Evolutionary conservation across 2,329 filamentous ascomycete species (phyloP), one percentile per base, ranked within the genome.

Genomic region (Penicillium oxalicum): DNA sequence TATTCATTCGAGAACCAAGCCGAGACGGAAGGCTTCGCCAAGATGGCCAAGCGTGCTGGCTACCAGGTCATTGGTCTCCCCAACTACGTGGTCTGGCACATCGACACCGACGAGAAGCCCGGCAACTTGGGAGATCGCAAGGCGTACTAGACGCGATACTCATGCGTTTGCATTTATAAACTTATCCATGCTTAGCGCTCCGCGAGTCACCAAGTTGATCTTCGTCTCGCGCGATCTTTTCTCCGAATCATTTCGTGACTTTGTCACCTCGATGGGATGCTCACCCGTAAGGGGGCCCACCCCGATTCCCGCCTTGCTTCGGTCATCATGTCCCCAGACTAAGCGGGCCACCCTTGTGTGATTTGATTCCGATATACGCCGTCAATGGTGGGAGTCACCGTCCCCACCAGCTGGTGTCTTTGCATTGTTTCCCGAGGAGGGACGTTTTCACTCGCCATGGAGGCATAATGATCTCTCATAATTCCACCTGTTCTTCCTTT

Each of bases 1-100:
- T 98, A 98, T 64, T 81, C 93, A 3, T 98, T 98, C 67, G 93
- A 98, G 69, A 97, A 98, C 71, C 93, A 98, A 74, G 93, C 93
- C 55, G 93, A 98, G 72, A 98, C 93, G 4, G 93, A 98, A 73
- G 93, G 93, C 5, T 98, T 98, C 65, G 93, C 93, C 34, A 95
- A 94, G 70, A 98, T 98, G 93, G 93, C 93, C 51, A 96, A 94
- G 75, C 80, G 90, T 55, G 93, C 93, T 13, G 93, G 93, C 39
- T 97, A 96, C 68, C 80, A 88, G 63, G 93, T 98, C 26, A 81
- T 89, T 59, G 93, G 93, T 40, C 76, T 98, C 48, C 93, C 91
- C 37, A 98, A 98, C 70, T 98, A 98, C 68, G 85, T 98, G 44
- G 91, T 98, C 50, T 98, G 93, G 93, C 93, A 98, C 68, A 88